phyloP scores from a whole-genome alignment of 139 green algal genomes.

The Chlorella sp. region DNA sequence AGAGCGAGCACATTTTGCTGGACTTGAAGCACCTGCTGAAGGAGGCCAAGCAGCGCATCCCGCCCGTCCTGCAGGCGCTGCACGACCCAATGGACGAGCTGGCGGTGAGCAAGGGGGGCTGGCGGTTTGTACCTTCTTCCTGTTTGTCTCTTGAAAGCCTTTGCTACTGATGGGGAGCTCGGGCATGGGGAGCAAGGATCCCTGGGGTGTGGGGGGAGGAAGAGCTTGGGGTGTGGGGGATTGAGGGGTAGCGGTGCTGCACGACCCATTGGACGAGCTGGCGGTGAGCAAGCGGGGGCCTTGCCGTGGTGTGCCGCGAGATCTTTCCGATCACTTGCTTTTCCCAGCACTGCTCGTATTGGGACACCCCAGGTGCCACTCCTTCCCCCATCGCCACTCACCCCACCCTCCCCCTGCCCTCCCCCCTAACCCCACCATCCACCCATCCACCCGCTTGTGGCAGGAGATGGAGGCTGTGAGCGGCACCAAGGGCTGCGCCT shows the following conservation, averaged over 20 bases:
- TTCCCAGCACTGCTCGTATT: too few relatives aligned
- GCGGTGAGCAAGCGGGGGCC: slow-evolving; percentile 4
- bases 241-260: background rate
- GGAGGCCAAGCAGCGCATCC: slow-evolving; percentile 96
- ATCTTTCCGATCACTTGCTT: too few relatives aligned
- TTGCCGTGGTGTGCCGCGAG: too few relatives aligned
- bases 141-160: background rate
- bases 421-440: background rate
- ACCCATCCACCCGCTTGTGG: too few relatives aligned
- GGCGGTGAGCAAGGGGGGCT: slow-evolving; percentile 19
- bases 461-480: slow-evolving; percentile 76
- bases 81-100: slow-evolving; percentile 87
- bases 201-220: too few relatives aligned
- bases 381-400: background rate
- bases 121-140: background rate
- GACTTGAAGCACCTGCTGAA: slow-evolving; percentile 98
- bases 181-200: too few relatives aligned
- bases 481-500: slow-evolving; percentile 91
- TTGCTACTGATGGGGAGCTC: background rate
- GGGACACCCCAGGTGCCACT: background rate
- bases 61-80: slow-evolving; percentile 79
- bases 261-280: slow-evolving; percentile 71
- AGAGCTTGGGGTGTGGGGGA: too few relatives aligned
- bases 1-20: slow-evolving; percentile 93
- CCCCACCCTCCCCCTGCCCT: background rate